Evolutionary conservation across 2,329 filamentous ascomycete genomes (phyloP), one percentile per base, ranked within the genome.

Genomic region (Penicillium brevicompactum): DNA sequence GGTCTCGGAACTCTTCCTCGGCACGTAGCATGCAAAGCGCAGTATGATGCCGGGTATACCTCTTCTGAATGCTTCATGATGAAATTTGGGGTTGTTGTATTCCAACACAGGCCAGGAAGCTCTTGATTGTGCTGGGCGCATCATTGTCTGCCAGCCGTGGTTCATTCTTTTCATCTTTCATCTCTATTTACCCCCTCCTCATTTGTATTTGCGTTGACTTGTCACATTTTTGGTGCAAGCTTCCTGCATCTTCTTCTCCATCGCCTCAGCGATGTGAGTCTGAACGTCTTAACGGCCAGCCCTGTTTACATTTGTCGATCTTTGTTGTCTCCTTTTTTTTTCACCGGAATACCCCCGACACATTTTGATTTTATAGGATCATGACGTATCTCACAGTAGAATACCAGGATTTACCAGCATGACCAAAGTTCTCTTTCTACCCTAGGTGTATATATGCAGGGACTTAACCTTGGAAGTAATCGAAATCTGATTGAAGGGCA

Each of bases 301-400:
- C 24, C 52, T 45, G 18, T 46, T 60, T 57, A 46, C 49, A 53
- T 50, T 37, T 46, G 56, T 21, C 51, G 21, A 14, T 55, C 48
- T 46, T 32, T 51, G 45, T 52, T 56, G 18, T 18, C 18, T 18
- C 18, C 60, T 53, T 55, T 59, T 43, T 51, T 56, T 57, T 56
- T 57, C 31, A 53, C 58, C 58, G 66, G 65, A 67, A 69, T 71
- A 70, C 24, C 68, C 68, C 68, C 64, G 63, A 66, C 57, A 62
- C 62, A 61, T 58, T 56, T 43, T 57, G 51, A 52, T 21, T 47
- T 49, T 53, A 50, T 48, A 47, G 41, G 46, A 31, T 57, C 46
- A 60, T 59, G 60, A 57, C 49, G 47, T 60, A 55, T 43, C 32
- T 30, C 51, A 49, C 22, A 46, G 21, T 45, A 38, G 45, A 30